Evolutionary conservation across 148 eudicot genomes (phyloP).

Genomic region (Chenopodium quinoa): DNA sequence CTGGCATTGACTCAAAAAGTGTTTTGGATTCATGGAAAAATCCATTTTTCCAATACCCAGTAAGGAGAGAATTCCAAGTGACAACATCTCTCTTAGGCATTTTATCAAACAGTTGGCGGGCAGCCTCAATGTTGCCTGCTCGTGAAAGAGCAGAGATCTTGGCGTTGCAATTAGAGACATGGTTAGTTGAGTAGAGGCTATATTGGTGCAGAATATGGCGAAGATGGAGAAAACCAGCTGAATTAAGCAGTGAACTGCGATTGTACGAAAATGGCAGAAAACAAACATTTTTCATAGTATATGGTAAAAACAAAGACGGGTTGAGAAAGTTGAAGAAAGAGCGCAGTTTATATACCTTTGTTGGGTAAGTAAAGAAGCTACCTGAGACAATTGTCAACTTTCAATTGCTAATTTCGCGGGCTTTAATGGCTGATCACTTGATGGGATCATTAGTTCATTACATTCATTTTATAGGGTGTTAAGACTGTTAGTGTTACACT

Average conservation of each 20-base stretch:
- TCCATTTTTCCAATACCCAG: constrained; percentile 45
- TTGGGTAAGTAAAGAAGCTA: too few species aligned
- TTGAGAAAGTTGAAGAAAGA: too few species aligned
- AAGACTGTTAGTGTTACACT: too few species aligned
- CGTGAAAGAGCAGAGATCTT: constrained; percentile 25
- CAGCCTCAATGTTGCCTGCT: constrained; percentile 30
- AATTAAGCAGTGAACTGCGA: not conserved
- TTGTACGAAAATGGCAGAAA: not conserved
- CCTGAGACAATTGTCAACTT: too few species aligned
- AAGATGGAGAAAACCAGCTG: not conserved
- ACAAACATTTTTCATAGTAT: constrained; percentile 8
- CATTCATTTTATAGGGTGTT: too few species aligned
- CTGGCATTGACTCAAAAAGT: constrained; percentile 31
- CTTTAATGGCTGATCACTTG: too few species aligned
- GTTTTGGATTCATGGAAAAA: constrained; percentile 25
- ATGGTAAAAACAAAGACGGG: not conserved
- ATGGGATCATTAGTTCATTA: too few species aligned
- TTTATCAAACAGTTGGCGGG: constrained; percentile 39
- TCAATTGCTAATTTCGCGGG: too few species aligned
- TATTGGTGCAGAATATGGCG: constrained; percentile 10
- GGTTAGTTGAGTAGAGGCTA: constrained; percentile 18
- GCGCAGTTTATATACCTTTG: too few species aligned
- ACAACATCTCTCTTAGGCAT: constrained; percentile 34
- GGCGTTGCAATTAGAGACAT: constrained; percentile 30
- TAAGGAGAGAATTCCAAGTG: constrained; percentile 36